Base-by-base conservation (phyloP, 768 basidiomycete genomes). In the Agrocybe pediades region DNA sequence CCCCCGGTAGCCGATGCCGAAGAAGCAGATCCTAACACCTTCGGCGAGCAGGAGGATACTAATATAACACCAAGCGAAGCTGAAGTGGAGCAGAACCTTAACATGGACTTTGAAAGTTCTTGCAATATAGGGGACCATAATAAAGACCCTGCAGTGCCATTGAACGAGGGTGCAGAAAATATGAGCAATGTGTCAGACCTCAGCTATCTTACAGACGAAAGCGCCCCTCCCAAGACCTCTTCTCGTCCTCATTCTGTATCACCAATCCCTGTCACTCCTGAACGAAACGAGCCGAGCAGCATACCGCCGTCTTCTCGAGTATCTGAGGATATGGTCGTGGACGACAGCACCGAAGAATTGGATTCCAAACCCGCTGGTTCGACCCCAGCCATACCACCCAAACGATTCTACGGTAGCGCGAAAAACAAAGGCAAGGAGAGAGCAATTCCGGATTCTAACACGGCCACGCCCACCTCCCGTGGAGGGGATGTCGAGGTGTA, bases 81-180 rank as follows among this genome's bases (percentile, higher is more conserved):
- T 33, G 71, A 70, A 55, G 68, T 72, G 19, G 71, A 75, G 59
- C 54, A 56, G 33, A 60, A 65, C 53, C 65, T 72, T 13, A 59
- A 65, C 52, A 21, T 61, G 44, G 24, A 64, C 20, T 68, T 71
- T 36, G 61, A 68, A 15, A 55, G 54, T 9, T 69, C 68, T 6
- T 71, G 71, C 53, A 54, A 30, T 21, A 62, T 65, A 20, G 62
- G 62, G 24, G 51, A 41, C 46, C 6, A 23, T 27, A 27, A 40
- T 40, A 21, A 43, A 8, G 54, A 43, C 16, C 46, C 51, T 33
- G 33, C 42, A 8, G 5, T 41, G 4, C 43, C 21, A 7, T 17
- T 50, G 21, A 23, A 51, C 9, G 33, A 23, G 15, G 49, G 51
- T 21, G 54, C 48, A 6, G 51, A 50, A 17, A 44, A 53, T 36